Evolutionary conservation across 2,329 filamentous ascomycete species (phyloP), one percentile per base, ranked within the genome.

Genomic region (Sporothrix humicola): DNA sequence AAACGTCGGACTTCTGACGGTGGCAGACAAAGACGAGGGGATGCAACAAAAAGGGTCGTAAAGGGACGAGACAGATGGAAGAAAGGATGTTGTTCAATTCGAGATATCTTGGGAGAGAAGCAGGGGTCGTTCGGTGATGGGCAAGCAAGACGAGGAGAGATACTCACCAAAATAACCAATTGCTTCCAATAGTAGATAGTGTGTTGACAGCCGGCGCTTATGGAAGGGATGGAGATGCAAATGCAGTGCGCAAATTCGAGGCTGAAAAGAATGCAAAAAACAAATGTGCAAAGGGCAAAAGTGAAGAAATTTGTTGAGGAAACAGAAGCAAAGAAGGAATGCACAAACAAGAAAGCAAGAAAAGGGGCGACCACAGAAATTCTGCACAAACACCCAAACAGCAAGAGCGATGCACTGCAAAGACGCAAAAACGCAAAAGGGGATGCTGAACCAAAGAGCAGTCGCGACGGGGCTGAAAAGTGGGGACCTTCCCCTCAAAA

Each of bases 401-500:
- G 61, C 61, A 66, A 10, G 61, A 46, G 61, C 61, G 42, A 66
- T 66, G 61, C 61, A 42, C 23, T 26, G 23, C 23, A n/a, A 61
- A 42, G n/a, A n/a, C n/a, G n/a, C 26, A 20, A 31, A 31, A 5
- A 2, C 31, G 31, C 17, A n/a, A 61, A 42, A 42, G 6, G 31
- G 13, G 31, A 37, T 61, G 31, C 5, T 61, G 56, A 59, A 46
- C 59, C 59, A 46, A 44, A 65, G 37, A 12, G 59, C 59, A 46
- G 59, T 65, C 42, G 44, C 61, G 61, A 66, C 13, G 59, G 61
- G 61, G n/a, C 20, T 46, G 13, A 66, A 66, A 48, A 66, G 61
- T 48, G 61, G 61, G 37, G 20, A 65, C 59, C 58, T 61, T 23
- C 9, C 12, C 56, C 26, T 13, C 23, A 15, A 56, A 20, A 9